These are phyloP conservation scores for Aspergillus fischeri DNA, from an alignment of 2,329 filamentous ascomycete genomes.

Conservation along the genomic window DNA sequence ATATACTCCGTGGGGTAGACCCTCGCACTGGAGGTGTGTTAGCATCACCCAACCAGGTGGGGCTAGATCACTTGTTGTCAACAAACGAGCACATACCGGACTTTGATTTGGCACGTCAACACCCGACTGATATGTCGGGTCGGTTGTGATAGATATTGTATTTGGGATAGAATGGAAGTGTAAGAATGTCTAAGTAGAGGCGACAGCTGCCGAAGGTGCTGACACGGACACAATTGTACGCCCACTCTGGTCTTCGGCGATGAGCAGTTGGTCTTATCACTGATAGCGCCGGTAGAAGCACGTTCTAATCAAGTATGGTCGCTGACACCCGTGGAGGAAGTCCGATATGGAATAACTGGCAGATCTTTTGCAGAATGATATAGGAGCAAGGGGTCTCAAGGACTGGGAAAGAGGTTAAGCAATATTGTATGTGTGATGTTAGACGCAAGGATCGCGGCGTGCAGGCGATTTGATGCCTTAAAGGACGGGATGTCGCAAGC, in stretches of 20 bases:
- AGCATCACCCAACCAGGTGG: conserved; percentile 11
- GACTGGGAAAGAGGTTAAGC: conserved; percentile 10
- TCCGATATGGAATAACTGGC: conserved; percentile 1
- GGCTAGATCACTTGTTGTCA: not conserved
- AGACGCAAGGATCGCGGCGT: conserved; percentile 16
- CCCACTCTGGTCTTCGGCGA: not conserved
- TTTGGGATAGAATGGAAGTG: conserved; percentile 1
- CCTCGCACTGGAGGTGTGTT: conserved; percentile 20
- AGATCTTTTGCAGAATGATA: not conserved
- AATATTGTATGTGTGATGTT: conserved; percentile 14
- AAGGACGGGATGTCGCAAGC: conserved; percentile 13
- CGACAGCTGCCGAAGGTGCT: not conserved
- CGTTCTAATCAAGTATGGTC: conserved; percentile 4
- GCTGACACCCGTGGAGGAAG: conserved; percentile 3
- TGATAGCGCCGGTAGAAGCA: conserved; percentile 24
- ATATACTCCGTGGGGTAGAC: conserved; percentile 16
- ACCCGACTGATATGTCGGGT: not conserved
- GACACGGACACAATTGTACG: not conserved
- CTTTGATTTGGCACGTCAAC: not conserved
- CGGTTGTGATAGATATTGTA: conserved; percentile 4
- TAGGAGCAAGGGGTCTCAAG: conserved; percentile 6
- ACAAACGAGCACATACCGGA: not conserved
- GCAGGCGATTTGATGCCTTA: conserved; percentile 23
- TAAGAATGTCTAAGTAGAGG: not conserved
- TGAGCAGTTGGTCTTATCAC: conserved; percentile 16